Evolutionary conservation across 2,329 filamentous ascomycete species (phyloP).

Genomic region (Ophiocordyceps camponoti-floridani): DNA sequence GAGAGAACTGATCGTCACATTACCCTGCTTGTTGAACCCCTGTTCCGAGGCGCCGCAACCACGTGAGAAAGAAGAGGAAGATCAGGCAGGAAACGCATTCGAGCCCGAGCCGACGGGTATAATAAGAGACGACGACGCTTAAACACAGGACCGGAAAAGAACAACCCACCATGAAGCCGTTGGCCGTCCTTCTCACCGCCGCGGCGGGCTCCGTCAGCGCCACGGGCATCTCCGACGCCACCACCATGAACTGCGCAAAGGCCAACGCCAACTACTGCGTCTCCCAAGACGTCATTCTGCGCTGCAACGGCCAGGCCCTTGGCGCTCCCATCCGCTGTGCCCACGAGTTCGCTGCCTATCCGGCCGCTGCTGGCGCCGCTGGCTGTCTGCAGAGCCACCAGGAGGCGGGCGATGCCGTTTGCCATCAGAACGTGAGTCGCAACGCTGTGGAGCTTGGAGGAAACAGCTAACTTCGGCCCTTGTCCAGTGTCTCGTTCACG

Average conservation of each 20-base stretch:
- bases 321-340: constrained; percentile 24
- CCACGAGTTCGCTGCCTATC: constrained; percentile 22
- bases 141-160: not conserved
- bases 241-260: constrained; percentile 18
- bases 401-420: constrained; percentile 24
- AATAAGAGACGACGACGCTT: not conserved
- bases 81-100: not conserved
- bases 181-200: constrained; percentile 12
- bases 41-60: not conserved
- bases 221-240: constrained; percentile 11
- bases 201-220: constrained; percentile 21
- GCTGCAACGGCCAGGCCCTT: constrained; percentile 19
- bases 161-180: constrained; percentile 10
- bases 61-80: not conserved
- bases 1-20: not conserved
- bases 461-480: not conserved
- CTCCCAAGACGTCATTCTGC: constrained; percentile 27
- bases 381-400: constrained; percentile 22
- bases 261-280: constrained; percentile 25
- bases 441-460: not conserved
- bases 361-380: constrained; percentile 14
- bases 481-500: constrained; percentile 26
- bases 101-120: not conserved
- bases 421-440: constrained; percentile 24
- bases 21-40: not conserved